Percentiles rank a stretch among this genome's conserved stretches.
These are phyloP conservation scores for Cladophialophora carrionii DNA, from an alignment of 2,329 filamentous ascomycete species.

Conservation along the genomic window DNA sequence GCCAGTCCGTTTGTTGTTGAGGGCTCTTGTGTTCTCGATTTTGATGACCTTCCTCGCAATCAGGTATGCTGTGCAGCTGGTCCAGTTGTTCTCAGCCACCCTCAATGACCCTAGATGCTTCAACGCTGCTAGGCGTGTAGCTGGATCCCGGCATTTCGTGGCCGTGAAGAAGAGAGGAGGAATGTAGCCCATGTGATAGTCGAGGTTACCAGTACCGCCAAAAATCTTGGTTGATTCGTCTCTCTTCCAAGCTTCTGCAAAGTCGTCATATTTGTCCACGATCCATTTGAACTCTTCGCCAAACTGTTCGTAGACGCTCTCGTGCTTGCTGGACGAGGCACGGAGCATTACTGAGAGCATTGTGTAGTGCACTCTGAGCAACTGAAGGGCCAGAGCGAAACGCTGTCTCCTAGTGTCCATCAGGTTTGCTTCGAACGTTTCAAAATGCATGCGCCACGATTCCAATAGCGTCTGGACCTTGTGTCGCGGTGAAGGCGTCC, in stretches of 20 bases:
- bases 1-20: slow-evolving; percentile 14
- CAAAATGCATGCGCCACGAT: slow-evolving; percentile 24
- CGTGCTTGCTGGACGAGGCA: slow-evolving; percentile 19
- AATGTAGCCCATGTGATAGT: slow-evolving; percentile 30
- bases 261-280: slow-evolving; percentile 25
- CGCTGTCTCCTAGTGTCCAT: slow-evolving; percentile 7
- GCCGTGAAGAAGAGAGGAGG: slow-evolving; percentile 34
- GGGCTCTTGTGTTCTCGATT: slow-evolving; percentile 24
- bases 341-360: slow-evolving; percentile 30
- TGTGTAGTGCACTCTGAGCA: slow-evolving; percentile 26
- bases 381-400: slow-evolving; percentile 10
- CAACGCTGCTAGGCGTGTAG: slow-evolving; percentile 21
- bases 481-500: slow-evolving; percentile 10
- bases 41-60: slow-evolving; percentile 31
- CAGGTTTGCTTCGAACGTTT: slow-evolving; percentile 20
- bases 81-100: slow-evolving; percentile 31
- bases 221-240: slow-evolving; percentile 19
- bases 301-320: slow-evolving; percentile 25
- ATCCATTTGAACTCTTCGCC: slow-evolving; percentile 28
- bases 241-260: slow-evolving; percentile 14
- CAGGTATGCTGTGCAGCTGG: slow-evolving; percentile 31
- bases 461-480: slow-evolving; percentile 24
- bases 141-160: slow-evolving; percentile 30
- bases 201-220: slow-evolving; percentile 19
- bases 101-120: slow-evolving; percentile 18